These are phyloP conservation scores for Daphne laureola DNA, from an alignment of 441 rosid species.

Conservation along the genomic window DNA sequence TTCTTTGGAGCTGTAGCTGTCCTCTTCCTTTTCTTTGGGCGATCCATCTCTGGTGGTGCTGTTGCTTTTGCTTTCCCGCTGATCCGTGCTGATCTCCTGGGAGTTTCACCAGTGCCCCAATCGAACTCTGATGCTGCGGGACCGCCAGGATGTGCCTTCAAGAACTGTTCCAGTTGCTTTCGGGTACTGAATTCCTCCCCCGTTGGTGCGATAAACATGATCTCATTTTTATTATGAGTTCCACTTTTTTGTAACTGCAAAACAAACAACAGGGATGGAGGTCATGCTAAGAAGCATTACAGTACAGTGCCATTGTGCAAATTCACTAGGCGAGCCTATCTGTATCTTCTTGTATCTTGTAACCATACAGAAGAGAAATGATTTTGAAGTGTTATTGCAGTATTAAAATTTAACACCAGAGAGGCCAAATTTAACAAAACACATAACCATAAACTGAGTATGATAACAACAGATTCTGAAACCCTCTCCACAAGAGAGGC, in stretches of 20 bases:
- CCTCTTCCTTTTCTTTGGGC: conserved; percentile 30
- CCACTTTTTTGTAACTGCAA: conserved; percentile 35
- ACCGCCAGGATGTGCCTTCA: conserved; percentile 37
- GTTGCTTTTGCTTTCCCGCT: conserved; percentile 30
- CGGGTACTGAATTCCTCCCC: conserved; percentile 37
- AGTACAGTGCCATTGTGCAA: no score
- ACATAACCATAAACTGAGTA: no score
- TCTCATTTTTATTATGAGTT: conserved; percentile 35
- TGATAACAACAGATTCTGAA: no score
- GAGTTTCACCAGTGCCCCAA: conserved; percentile 44
- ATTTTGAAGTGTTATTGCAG: no score
- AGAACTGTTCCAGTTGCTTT: conserved; percentile 39
- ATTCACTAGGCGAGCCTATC: no score
- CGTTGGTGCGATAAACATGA: conserved; percentile 36
- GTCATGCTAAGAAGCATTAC: not conserved
- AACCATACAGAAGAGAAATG: no score
- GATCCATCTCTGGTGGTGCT: conserved; percentile 26
- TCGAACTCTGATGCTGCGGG: conserved; percentile 31
- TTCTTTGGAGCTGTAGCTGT: conserved; percentile 30
- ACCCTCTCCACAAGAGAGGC: no score
- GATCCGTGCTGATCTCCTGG: conserved; percentile 44
- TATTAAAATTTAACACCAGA: no score
- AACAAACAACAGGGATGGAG: conserved; percentile 6
- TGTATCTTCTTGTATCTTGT: no score
- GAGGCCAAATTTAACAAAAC: no score